phyloP scores from a whole-genome alignment of 192 early-diverging fungal genomes.

The Rhizoclosmatium sp. region DNA sequence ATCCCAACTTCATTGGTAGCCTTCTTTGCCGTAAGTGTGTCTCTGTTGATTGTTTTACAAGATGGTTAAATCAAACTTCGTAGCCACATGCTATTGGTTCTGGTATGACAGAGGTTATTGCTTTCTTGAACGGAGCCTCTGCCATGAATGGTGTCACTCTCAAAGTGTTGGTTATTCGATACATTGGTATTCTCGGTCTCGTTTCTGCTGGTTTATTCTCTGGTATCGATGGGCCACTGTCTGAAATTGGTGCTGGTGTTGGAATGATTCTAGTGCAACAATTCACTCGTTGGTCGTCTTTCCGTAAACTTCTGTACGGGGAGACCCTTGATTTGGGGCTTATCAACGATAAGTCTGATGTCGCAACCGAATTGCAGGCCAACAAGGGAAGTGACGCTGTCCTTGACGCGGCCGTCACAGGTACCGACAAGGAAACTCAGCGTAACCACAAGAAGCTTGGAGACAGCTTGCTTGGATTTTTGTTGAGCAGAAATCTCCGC shows the following conservation, averaged over 20 bases:
- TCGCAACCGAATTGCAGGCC: not conserved
- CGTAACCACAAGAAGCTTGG: conserved; percentile 1
- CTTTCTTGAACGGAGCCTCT: conserved; percentile 44
- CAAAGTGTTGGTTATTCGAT: conserved; percentile 9
- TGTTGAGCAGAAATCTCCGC: conserved; percentile 37
- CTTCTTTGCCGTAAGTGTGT: conserved; percentile 28
- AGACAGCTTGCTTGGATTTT: conserved; percentile 39
- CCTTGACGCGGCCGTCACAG: not conserved
- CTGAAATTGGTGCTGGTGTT: conserved; percentile 44
- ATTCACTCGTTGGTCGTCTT: not conserved
- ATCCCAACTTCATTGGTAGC: conserved; percentile 37
- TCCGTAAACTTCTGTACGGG: conserved; percentile 35
- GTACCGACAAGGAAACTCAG: conserved; percentile 3
- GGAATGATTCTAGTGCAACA: conserved; percentile 28
- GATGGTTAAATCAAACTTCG: not conserved
- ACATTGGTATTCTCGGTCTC: conserved; percentile 38
- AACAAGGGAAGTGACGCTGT: conserved; percentile 1
- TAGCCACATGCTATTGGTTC: conserved; percentile 44
- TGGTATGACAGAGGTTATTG: conserved; percentile 51
- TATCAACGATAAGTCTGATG: conserved; percentile 25
- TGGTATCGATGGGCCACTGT: conserved; percentile 51
- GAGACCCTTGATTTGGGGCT: conserved; percentile 15
- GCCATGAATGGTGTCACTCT: conserved; percentile 35
- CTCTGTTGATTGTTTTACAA: not conserved
- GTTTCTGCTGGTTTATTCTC: conserved; percentile 39